Evolutionary conservation across 768 basidiomycete genomes (phyloP), one percentile per base, ranked within the genome.

Genomic region (Amanita muscaria): DNA sequence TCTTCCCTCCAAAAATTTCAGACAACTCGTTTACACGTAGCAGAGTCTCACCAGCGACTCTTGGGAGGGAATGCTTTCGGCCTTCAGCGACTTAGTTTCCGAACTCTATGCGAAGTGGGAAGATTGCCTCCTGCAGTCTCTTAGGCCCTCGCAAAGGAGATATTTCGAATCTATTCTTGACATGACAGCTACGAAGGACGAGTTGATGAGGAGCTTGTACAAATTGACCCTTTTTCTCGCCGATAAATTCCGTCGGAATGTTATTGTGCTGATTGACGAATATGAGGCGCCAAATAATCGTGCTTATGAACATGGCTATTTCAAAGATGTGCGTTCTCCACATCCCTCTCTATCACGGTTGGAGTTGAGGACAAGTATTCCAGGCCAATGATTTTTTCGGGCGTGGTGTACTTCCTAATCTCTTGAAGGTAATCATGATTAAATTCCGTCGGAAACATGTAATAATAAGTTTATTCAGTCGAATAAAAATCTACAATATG

Each of bases 391-490:
- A 36, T n/a, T 48, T 45, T 48, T 51, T 51, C 23, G 47, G 49
- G 49, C 38, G 49, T 32, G 48, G 44, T 30, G 36, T 46, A 38
- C 40, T 49, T 41, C 45, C 49, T 41, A 24, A 10, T 50, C 49
- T 50, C 44, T 50, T 50, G 49, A 50, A 50, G 49, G 49, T 50
- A 34, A 47, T 50, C 40, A 29, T 47, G 24, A 42, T 47, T 29
- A 34, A 32, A 40, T 46, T 49, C 32, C 23, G 29, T 43, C 18
- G 33, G 22, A 33, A 43, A 48, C 41, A 43, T 43, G 15, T 36
- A 48, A 24, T 34, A 30, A 23, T 48, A 40, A 11, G 21, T 45
- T 37, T 50, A 43, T 5, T 40, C 33, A 48, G 49, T 43, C 25
- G 45, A 47, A 50, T 37, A 7, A 22, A 46, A 41, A 6, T 22